These are phyloP conservation scores for Trametes maxima DNA, from an alignment of 768 basidiomycete genomes.

Conservation along the genomic window DNA sequence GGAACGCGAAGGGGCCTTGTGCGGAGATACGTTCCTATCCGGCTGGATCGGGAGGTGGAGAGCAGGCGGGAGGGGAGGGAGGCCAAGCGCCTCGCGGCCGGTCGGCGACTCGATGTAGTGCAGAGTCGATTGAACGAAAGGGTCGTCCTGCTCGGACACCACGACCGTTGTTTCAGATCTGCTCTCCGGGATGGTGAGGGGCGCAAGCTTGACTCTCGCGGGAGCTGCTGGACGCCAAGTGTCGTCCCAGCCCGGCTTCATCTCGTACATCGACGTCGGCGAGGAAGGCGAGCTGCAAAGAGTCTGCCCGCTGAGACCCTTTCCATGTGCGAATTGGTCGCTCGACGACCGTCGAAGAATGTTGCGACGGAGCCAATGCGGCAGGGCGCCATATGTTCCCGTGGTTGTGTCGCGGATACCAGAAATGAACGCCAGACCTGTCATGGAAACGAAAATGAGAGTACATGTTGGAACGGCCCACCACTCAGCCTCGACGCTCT, in stretches of 20 bases:
- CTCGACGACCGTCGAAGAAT: slow-evolving; percentile 9
- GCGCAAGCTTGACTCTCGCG: slow-evolving; percentile 17
- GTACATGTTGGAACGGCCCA: slow-evolving; percentile 23
- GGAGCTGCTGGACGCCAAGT: slow-evolving; percentile 7
- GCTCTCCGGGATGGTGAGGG: slow-evolving; percentile 11
- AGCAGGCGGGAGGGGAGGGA: slow-evolving; percentile 15
- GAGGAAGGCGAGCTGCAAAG: slow-evolving; percentile 20
- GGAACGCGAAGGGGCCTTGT: slow-evolving; percentile 1
- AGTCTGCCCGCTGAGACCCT: slow-evolving; percentile 17
- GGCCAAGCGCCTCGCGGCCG: slow-evolving; percentile 25
- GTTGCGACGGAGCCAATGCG: slow-evolving; percentile 19
- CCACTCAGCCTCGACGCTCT: slow-evolving; percentile 16
- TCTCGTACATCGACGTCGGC: slow-evolving; percentile 22
- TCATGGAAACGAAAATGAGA: slow-evolving; percentile 17
- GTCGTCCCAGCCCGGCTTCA: slow-evolving; percentile 28
- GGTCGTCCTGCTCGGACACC: slow-evolving; percentile 25
- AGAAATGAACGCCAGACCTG: slow-evolving; percentile 9
- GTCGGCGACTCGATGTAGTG: slow-evolving; percentile 32
- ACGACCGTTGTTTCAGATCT: slow-evolving; percentile 16
- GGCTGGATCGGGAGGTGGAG: neutral
- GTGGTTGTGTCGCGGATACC: slow-evolving; percentile 16
- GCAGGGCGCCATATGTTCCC: slow-evolving; percentile 13
- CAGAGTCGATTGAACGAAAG: slow-evolving; percentile 29
- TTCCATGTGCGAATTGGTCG: neutral
- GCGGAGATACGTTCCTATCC: neutral